Evolutionary conservation across 2,329 filamentous ascomycete genomes (phyloP), one percentile per base, ranked within the genome.

Genomic region (Pseudogymnoascus sp.): DNA sequence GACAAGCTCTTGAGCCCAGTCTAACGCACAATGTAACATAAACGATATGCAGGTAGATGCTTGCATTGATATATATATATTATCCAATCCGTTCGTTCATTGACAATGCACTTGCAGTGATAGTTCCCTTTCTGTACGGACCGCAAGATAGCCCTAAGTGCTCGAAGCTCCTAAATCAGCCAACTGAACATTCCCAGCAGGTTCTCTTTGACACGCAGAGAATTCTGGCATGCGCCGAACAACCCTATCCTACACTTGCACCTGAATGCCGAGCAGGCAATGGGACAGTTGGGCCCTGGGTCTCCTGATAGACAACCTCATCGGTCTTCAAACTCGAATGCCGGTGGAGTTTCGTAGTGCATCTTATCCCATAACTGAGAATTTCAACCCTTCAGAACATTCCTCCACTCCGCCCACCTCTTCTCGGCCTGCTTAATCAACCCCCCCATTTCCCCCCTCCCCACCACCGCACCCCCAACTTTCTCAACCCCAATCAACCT

Each of bases 401-500:
- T 50, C n/a, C 40, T 42, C 63, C 63, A 82, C 68, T 87, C 82
- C 50, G 79, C 77, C 82, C 90, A 93, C 69, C 89, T 83, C 65
- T 80, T 78, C 67, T 82, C 80, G 1, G 88, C 86, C 62, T 85
- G 73, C 29, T 77, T 76, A 6, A 87, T 80, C 67, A 91, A 78
- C 42, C 80, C 77, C 67, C 76, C 82, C 73, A 93, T 79, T 64
- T 86, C 77, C 64, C 85, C 81, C 24, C 80, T 83, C 6, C 86
- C 88, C 38, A 95, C 78, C 6, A 86, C 79, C 8, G 84, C 83
- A 6, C 93, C 95, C 10, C 95, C 95, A 67, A 82, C 85, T 80
- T 96, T 97, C 70, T 95, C 91, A 65, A 97, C 81, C 60, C 82
- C 84, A 67, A 91, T 69, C 16, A 96, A 79, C 69, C 81, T 82